Evolutionary conservation across 2,329 filamentous ascomycete genomes (phyloP).

Genomic region (Ceratocystis alfenasii): DNA sequence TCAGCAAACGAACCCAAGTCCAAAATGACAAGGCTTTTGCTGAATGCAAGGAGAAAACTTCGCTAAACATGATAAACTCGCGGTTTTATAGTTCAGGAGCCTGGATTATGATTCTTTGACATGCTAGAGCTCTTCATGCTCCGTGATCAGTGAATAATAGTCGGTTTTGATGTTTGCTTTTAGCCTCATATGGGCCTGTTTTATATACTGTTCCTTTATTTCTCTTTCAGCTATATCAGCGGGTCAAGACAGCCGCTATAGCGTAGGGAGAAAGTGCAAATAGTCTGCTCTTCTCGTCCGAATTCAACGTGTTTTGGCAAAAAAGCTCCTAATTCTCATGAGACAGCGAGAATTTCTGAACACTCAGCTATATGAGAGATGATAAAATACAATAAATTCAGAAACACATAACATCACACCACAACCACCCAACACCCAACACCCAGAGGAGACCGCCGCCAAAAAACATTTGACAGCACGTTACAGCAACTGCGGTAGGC

Average conservation of each 20-base stretch:
- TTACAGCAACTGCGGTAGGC: not conserved
- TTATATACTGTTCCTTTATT: not conserved
- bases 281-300: not conserved
- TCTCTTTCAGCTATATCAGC: not conserved
- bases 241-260: not conserved
- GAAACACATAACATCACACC: not conserved
- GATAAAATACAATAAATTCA: not conserved
- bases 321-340: not conserved
- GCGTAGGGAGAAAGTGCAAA: not conserved
- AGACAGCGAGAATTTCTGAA: not conserved
- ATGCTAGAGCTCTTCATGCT: not conserved
- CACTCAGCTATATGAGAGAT: not conserved
- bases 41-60: not conserved
- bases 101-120: not conserved
- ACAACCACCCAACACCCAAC: not conserved
- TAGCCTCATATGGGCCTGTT: not conserved
- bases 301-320: not conserved
- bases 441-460: not conserved
- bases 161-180: not conserved
- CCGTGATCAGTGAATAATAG: not conserved
- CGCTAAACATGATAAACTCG: not conserved
- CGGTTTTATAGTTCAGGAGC: not conserved
- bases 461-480: not conserved
- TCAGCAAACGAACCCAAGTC: too few relatives aligned
- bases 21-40: not conserved